A percentile compares a stretch with the other conserved stretches of the same genome.
Conservation (phyloP, 2,329 filamentous ascomycete species). For the Chrysoporthe deuterocubensis region DNA sequence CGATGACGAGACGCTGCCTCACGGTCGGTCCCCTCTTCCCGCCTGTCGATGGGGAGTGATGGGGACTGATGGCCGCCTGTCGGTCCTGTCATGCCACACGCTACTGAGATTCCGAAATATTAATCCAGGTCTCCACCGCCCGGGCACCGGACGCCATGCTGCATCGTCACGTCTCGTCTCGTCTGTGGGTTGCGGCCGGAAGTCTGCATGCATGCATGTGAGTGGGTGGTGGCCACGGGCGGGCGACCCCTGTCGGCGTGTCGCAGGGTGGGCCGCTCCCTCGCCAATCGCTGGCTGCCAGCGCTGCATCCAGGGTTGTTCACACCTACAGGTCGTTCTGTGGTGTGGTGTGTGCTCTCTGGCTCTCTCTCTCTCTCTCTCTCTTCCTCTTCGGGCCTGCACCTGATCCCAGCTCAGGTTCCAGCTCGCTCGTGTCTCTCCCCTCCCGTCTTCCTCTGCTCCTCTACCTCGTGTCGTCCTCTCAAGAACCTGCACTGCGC, state of each 20-base stretch:
- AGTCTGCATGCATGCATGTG: background rate
- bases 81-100: background rate
- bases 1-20: background rate
- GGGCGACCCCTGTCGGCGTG: conserved; percentile 16
- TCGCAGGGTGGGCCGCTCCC: conserved; percentile 10
- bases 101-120: no score
- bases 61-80: background rate
- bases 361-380: background rate
- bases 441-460: background rate
- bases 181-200: no score
- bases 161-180: no score
- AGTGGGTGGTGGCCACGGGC: background rate
- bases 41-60: background rate
- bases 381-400: background rate
- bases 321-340: background rate
- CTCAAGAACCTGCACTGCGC: no score
- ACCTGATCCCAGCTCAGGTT: conserved; percentile 16
- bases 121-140: no score
- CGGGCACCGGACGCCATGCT: no score
- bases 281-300: conserved; percentile 20
- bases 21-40: background rate
- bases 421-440: conserved; percentile 11
- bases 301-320: conserved; percentile 4
- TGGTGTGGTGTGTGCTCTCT: background rate
- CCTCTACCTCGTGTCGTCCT: background rate